These are phyloP conservation scores for Pythium aquatile DNA, from an alignment of 352 stramenopile genomes.

Conservation along the genomic window DNA sequence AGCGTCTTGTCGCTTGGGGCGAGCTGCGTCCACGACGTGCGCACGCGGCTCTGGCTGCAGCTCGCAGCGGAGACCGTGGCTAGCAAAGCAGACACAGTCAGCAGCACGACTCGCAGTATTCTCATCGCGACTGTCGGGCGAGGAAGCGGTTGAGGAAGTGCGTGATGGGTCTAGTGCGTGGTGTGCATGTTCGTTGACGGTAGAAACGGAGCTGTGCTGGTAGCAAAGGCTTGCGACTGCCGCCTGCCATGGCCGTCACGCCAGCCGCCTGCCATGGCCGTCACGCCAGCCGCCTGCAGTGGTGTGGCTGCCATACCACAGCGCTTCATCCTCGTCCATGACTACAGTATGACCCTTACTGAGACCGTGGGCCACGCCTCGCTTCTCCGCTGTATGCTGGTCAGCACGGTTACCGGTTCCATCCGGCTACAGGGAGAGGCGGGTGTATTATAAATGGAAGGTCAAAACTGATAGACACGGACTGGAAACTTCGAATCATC, in stretches of 20 bases:
- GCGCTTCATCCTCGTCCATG: neutral
- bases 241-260: neutral
- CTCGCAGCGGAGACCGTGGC: slow-evolving; percentile 5
- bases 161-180: neutral
- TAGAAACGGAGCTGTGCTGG: neutral
- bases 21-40: slow-evolving; percentile 33
- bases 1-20: slow-evolving; percentile 29
- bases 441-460: no score
- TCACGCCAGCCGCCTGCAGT: neutral
- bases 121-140: neutral
- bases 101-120: neutral
- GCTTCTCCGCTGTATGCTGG: neutral
- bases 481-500: no score
- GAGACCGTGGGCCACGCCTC: neutral
- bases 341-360: neutral
- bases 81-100: neutral
- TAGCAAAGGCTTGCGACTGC: neutral
- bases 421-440: no score
- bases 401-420: no score
- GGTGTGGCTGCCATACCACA: neutral
- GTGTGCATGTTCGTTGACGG: neutral
- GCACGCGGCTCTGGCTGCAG: slow-evolving; percentile 21
- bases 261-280: neutral
- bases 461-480: no score
- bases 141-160: neutral